phyloP scores from a whole-genome alignment of 305 asterid species.

The Fraxinus greggii region DNA sequence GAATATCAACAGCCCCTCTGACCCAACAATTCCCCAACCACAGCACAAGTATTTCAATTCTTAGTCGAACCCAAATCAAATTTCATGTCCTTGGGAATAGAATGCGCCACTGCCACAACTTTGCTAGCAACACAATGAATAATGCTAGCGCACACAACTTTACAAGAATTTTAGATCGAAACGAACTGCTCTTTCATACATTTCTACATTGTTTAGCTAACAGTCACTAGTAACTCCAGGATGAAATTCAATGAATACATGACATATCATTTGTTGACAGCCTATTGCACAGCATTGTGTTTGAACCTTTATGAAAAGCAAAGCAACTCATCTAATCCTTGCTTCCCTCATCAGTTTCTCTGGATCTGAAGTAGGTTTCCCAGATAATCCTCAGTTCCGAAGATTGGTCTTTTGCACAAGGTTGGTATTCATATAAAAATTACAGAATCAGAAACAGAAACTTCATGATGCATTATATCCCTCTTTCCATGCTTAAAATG shows the following conservation, averaged over 20 bases:
- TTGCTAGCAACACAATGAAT: slow-evolving; percentile 73
- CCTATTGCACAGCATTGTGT: background rate
- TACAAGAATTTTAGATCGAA: background rate
- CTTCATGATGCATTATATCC: background rate
- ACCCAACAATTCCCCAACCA: slow-evolving; percentile 63
- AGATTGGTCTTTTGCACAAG: background rate
- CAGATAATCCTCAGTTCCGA: background rate
- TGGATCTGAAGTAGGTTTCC: background rate
- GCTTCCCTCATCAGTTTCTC: background rate
- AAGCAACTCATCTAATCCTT: background rate
- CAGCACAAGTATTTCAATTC: slow-evolving; percentile 63
- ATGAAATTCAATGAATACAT: no score
- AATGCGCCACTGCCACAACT: slow-evolving; percentile 68
- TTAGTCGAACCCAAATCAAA: slow-evolving; percentile 42
- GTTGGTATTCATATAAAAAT: background rate
- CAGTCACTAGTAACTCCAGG: no score
- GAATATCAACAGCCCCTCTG: slow-evolving; percentile 75
- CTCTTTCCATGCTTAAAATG: background rate
- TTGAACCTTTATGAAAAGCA: background rate
- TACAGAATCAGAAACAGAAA: background rate
- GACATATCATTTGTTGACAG: background rate
- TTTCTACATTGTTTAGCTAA: background rate
- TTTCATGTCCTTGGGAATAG: slow-evolving; percentile 84
- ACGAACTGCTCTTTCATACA: background rate
- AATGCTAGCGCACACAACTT: slow-evolving; percentile 60